Base-by-base conservation (phyloP, 139 green algal species). In the Chlamydomonas sp. region DNA sequence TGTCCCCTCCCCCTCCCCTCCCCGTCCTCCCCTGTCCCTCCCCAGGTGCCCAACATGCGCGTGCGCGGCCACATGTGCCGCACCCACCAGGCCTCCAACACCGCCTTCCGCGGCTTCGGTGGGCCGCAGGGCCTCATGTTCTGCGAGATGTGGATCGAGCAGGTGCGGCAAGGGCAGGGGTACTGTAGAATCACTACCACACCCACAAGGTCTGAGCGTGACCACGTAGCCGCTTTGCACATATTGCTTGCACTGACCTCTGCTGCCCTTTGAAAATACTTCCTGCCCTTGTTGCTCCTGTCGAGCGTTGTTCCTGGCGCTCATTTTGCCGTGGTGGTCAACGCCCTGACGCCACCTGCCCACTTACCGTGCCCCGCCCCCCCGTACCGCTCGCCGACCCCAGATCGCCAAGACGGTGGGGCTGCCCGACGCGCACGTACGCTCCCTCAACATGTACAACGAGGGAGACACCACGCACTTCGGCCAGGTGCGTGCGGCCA, bases 71-170 rank as follows among this genome's bases (percentile, higher is more conserved):
- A 93, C 84, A 83, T 98, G 71, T 98, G 95, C 95, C 91, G 89
- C 20, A 99, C 96, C 76, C 97, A 99, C 92, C 88, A 96, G 75
- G 80, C 96, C 67, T 96, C 92, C 89, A 98, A 99, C 94, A 99
- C 97, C 5, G 97, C 97, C 63, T 99, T 99, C 93, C 90, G 97
- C 16, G 97, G 97, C 68, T 99, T 99, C 91, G 97, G 97, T 0
- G 97, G 96, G 0, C 97, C 97, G 3, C 92, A 95, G 92, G 97
- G 92, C 57, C 95, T 98, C 86, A 93, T 98, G 86, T 92, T 97
- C 61, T 90, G 90, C 4, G 97, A 99, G 92, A 95, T 94, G 90
- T 96, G 93, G 88, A 92, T 99, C 63, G 97, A 99, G 83, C 93
- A 93, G 83, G 83, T 87, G 63, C 1, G 78, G 31, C 31, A 49